A percentile compares a stretch with the other conserved stretches of the same genome.
Conservation (phyloP, 2,329 filamentous ascomycete genomes). For the Colletotrichum scovillei region DNA sequence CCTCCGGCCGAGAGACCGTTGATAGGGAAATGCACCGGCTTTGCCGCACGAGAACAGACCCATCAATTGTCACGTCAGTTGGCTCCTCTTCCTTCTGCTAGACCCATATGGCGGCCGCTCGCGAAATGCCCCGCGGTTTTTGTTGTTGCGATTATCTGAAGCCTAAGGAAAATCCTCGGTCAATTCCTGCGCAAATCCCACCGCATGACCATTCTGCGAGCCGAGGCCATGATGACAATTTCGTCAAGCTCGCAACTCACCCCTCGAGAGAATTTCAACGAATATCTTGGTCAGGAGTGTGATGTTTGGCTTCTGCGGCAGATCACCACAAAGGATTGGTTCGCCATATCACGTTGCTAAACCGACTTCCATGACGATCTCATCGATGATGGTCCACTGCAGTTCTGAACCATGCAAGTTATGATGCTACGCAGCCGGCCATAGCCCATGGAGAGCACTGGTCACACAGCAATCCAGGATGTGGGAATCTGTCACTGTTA, state of each 20-base stretch:
- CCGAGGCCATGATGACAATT: conserved; percentile 4
- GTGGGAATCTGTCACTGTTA: conserved; percentile 1
- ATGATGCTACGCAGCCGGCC: not conserved
- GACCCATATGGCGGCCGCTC: conserved; percentile 27
- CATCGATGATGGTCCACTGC: not conserved
- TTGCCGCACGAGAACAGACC: conserved; percentile 21
- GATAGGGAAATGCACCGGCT: conserved; percentile 27
- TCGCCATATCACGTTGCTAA: not conserved
- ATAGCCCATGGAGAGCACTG: not conserved
- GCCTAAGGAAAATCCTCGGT: not conserved
- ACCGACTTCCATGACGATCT: not conserved
- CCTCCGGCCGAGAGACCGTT: conserved; percentile 11
- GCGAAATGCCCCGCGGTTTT: not conserved
- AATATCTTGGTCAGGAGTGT: not conserved
- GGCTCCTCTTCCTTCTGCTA: not conserved
- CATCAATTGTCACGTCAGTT: conserved; percentile 27
- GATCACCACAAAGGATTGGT: not conserved
- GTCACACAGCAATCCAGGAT: not conserved
- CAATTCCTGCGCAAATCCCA: not conserved
- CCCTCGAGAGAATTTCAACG: not conserved
- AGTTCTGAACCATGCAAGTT: not conserved
- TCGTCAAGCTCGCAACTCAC: not conserved
- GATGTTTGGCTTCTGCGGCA: not conserved
- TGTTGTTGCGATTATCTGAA: not conserved
- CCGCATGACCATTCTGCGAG: not conserved